Base-by-base conservation (phyloP, 495 filamentous ascomycete species). In the Hyphodiscus hymeniophilus region DNA sequence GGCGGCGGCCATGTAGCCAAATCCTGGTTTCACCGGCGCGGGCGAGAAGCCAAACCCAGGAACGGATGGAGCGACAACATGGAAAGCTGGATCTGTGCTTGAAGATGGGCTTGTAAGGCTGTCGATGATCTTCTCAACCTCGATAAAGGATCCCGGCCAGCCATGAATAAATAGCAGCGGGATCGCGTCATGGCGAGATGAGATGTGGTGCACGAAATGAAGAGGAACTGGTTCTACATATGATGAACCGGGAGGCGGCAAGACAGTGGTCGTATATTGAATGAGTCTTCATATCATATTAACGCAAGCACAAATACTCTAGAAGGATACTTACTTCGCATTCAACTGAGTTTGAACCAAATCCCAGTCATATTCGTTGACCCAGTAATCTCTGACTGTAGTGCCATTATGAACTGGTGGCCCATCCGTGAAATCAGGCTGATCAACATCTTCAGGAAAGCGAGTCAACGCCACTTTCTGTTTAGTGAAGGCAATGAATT, bases 111-210 rank as follows among this genome's bases (percentile, higher is more conserved):
- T 20, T 24, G 38, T 24, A 7, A 21, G 12, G 38, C 16, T n/a
- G 6, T 42, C 22, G 17, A 36, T 36, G 34, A 36, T 36, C 4
- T 36, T 36, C 6, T 18, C 15, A 18, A 36, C 34, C 15, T 36
- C 34, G 3, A 36, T 5, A 13, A 36, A 36, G 4, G 34, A 36
- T 5, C 34, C 34, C 3, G 34, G 34, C 34, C 75, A 77, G 16
- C 77, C 76, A 55, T 80, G 76, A 12, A 76, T 59, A 45, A 79
- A 78, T 7, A 80, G 57, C 34, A 80, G 52, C 0, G 76, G 76
- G 40, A 80, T 68, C 0, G 76, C 76, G 35, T 66, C 64, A 7
- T 63, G 38, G 15, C 60, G 64, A 6, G 55, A 51, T 45, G 69
- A 74, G 17, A 61, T 66, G 41, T 80, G 66, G 58, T 82, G 75